These are phyloP conservation scores for Euphrasia confusa DNA, from an alignment of 257 asterid genomes.

Conservation along the genomic window DNA sequence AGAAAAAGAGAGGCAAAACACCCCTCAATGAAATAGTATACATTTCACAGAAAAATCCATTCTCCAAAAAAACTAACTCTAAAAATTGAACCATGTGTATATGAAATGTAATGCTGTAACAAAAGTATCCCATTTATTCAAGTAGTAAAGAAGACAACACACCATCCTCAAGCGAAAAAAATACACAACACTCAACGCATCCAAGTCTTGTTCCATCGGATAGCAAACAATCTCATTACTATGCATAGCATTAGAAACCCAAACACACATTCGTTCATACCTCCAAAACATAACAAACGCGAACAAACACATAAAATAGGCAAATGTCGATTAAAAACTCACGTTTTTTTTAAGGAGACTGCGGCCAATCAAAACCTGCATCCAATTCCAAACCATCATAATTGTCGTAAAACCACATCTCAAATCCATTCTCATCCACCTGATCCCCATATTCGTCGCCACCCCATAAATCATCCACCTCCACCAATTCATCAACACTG, in stretches of 20 bases:
- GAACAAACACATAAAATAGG: background rate
- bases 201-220: background rate
- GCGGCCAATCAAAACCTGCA: conserved; percentile 77
- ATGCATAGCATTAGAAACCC: background rate
- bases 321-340: background rate
- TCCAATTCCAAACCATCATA: conserved; percentile 47
- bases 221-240: background rate
- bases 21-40: too few species aligned
- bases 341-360: conserved; percentile 45
- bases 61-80: too few species aligned
- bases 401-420: conserved; percentile 71
- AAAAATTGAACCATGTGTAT: too few species aligned
- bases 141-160: background rate
- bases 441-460: conserved; percentile 34
- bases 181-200: too few species aligned
- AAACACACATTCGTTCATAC: background rate
- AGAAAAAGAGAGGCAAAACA: background rate
- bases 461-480: conserved; percentile 38
- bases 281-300: background rate
- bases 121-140: too few species aligned
- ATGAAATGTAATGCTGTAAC: too few species aligned
- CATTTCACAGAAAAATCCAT: too few species aligned
- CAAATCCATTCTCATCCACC: conserved; percentile 40
- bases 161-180: background rate
- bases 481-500: conserved; percentile 15